Base-by-base conservation (phyloP, 192 early-diverging fungal genomes). In the Coemansia sp. region DNA sequence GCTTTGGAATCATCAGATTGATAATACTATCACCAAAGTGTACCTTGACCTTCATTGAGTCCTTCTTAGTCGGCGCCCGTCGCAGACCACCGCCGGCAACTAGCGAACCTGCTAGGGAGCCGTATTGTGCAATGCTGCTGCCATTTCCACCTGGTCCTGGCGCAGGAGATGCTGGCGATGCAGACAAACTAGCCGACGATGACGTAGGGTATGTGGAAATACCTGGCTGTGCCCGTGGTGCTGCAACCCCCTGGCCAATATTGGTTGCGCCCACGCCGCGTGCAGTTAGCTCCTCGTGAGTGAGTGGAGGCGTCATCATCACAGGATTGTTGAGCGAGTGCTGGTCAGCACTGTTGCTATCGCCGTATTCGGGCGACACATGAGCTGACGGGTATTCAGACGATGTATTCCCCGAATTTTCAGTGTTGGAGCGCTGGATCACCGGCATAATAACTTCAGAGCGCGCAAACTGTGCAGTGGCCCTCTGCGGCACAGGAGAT, bases 11-110 rank as follows among this genome's bases (percentile, higher is more conserved):
- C 66, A 83, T 69, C 47, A 83, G 49, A 31, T 79, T 79, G 58
- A 83, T 56, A 18, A 76, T 70, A 8, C 76, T 70, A 3, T 73
- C 19, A 49, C 68, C 66, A 41, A 71, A 83, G 59, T 83, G 82
- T 14, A 83, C 67, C 49, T 83, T 83, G 70, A 83, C 74, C 61
- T 73, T 68, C 71, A 75, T 83, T 6, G 76, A 58, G 56, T 75
- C 76, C 62, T 74, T 78, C 58, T 70, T 74, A 5, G 77, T 80
- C 8, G 77, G 77, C 8, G 71, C 71, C 16, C 77, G 71, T 19
- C 77, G 71, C 71, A 80, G 52, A 7, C 54, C 50, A 48, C 44
- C 23, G 12, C 60, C 60, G 19, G 38, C 52, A 14, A 58, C 64
- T 61, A 57, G n/a, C 18, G 62, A 18, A 22, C 58, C 62, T 44